Evolutionary conservation across 768 basidiomycete species (phyloP).

Genomic region (Gelatoporia subvermispora): DNA sequence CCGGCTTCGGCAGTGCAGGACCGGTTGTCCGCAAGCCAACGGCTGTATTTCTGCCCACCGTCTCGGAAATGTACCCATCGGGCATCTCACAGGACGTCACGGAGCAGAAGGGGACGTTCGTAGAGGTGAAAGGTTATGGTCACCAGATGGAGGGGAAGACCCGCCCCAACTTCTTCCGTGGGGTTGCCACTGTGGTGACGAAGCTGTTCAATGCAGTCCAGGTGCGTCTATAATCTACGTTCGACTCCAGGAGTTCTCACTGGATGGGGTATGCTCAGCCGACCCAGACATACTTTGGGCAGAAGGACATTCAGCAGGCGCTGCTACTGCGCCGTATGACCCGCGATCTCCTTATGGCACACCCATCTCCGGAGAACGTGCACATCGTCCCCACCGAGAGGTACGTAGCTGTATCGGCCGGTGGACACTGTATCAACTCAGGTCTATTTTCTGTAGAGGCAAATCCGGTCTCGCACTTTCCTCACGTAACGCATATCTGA

Average conservation of each 20-base stretch:
- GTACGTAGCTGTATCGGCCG: conserved; percentile 9
- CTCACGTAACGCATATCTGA: conserved; percentile 85
- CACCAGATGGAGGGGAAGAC: conserved; percentile 90
- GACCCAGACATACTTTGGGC: conserved; percentile 90
- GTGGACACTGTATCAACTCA: not conserved
- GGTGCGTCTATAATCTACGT: conserved; percentile 40
- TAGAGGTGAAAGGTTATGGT: conserved; percentile 87
- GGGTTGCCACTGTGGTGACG: conserved; percentile 90
- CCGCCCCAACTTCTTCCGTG: conserved; percentile 89
- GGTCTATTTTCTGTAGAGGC: too few species aligned
- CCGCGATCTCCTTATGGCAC: conserved; percentile 73
- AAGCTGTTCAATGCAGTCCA: conserved; percentile 93
- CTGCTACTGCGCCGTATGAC: conserved; percentile 75
- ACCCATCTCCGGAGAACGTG: conserved; percentile 69
- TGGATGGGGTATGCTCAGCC: conserved; percentile 48
- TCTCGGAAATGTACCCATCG: conserved; percentile 87
- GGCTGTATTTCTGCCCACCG: conserved; percentile 77
- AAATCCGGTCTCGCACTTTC: conserved; percentile 65
- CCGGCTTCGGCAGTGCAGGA: conserved; percentile 2
- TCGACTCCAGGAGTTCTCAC: not conserved
- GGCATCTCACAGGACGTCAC: conserved; percentile 76
- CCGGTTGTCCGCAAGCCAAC: conserved; percentile 40
- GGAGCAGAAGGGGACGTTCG: conserved; percentile 81
- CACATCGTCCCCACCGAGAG: conserved; percentile 87
- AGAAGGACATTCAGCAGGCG: conserved; percentile 98